phyloP scores from a whole-genome alignment of 331 rosid genomes.

The Rhamnella rubrinervis region DNA sequence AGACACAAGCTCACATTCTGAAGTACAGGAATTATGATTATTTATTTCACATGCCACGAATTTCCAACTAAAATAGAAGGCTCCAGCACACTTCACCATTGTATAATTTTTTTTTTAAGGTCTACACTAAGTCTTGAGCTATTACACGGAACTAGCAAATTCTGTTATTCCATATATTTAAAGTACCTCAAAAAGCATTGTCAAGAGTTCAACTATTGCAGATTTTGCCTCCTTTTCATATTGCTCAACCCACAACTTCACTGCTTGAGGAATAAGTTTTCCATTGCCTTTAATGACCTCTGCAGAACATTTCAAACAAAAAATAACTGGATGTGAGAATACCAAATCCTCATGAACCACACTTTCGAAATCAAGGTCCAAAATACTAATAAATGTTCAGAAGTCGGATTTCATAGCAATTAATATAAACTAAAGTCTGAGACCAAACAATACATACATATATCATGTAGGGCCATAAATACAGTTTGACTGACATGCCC shows the following conservation, averaged over 20 bases:
- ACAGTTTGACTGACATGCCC: too few relatives aligned
- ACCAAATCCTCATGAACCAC: neutral
- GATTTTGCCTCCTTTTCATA: constrained; percentile 73
- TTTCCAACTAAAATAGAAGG: constrained; percentile 1
- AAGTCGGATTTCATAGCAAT: neutral
- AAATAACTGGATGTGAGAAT: constrained; percentile 7
- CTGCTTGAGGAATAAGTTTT: constrained; percentile 64
- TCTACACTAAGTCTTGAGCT: constrained; percentile 7
- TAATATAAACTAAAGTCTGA: too few relatives aligned
- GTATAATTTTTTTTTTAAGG: neutral
- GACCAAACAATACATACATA: too few relatives aligned
- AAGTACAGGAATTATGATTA: neutral
- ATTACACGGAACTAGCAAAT: constrained; percentile 13
- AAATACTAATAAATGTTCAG: neutral
- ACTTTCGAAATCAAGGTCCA: neutral
- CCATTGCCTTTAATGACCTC: constrained; percentile 83
- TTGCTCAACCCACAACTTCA: constrained; percentile 82
- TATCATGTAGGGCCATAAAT: too few relatives aligned
- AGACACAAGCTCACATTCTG: constrained; percentile 8
- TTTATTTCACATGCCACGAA: neutral
- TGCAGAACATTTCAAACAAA: constrained; percentile 37
- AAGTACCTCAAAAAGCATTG: constrained; percentile 79
- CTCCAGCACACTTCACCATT: neutral
- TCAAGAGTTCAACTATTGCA: constrained; percentile 81
- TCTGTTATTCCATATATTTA: neutral